These are phyloP conservation scores for Pseudocercospora crystallina DNA, from an alignment of 2,329 filamentous ascomycete genomes.

Conservation along the genomic window DNA sequence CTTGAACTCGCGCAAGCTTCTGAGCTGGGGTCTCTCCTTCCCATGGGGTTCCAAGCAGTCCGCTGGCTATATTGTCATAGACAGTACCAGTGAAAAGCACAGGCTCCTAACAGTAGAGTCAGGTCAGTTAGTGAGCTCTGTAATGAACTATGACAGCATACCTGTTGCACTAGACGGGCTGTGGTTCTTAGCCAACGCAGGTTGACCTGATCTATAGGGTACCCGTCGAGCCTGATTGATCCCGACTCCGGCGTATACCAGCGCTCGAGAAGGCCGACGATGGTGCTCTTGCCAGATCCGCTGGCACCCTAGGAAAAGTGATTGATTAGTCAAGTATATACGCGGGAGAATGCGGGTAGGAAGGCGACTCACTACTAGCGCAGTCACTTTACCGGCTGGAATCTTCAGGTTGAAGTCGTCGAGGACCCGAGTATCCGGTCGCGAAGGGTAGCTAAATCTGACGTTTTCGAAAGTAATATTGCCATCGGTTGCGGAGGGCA, in stretches of 20 bases:
- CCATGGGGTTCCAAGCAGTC: background rate
- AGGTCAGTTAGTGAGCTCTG: too few species aligned
- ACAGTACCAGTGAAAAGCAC: slow-evolving; percentile 37
- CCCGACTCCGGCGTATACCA: slow-evolving; percentile 34
- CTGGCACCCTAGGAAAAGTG: too few species aligned
- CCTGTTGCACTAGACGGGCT: slow-evolving; percentile 27
- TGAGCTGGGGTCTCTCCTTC: background rate
- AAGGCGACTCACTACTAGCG: too few species aligned
- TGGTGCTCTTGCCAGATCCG: slow-evolving; percentile 40
- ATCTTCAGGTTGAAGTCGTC: slow-evolving; percentile 35
- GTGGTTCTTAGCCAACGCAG: slow-evolving; percentile 31
- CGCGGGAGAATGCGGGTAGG: too few species aligned
- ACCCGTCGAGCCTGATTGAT: slow-evolving; percentile 23
- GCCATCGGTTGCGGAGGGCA: slow-evolving; percentile 24
- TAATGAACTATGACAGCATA: too few species aligned
- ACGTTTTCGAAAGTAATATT: slow-evolving; percentile 64
- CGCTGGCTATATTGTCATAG: slow-evolving; percentile 29
- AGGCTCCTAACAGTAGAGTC: too few species aligned
- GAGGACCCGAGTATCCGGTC: slow-evolving; percentile 38
- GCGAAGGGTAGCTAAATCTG: slow-evolving; percentile 67
- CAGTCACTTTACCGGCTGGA: slow-evolving; percentile 44
- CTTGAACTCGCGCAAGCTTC: slow-evolving; percentile 1
- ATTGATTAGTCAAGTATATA: too few species aligned
- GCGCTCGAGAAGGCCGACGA: slow-evolving; percentile 35
- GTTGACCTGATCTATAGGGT: slow-evolving; percentile 21